A percentile compares a stretch with the other conserved stretches of the same genome.
Conservation (phyloP, 2,329 filamentous ascomycete species). For the Sclerotinia glacialis region DNA sequence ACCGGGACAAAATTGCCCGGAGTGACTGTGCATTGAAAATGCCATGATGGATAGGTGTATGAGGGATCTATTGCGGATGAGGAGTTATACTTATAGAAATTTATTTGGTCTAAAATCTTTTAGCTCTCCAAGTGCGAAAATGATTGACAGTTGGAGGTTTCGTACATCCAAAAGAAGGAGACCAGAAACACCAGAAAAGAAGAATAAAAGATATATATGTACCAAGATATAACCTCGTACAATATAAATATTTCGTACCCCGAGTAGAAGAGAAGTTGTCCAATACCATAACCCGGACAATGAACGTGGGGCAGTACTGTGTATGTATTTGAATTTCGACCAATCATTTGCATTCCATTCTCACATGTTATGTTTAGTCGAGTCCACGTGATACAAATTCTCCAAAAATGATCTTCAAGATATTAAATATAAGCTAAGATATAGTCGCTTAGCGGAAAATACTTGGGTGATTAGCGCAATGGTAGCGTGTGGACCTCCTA, state of each 20-base stretch:
- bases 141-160: background rate
- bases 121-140: background rate
- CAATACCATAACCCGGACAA: background rate
- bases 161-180: background rate
- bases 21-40: constrained; percentile 97
- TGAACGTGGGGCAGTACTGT: constrained; percentile 5
- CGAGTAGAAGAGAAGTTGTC: background rate
- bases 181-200: background rate
- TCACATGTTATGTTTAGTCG: background rate
- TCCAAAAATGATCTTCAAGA: background rate
- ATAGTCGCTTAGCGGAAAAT: background rate
- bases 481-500: constrained; percentile 23
- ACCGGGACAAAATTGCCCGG: constrained; percentile 90
- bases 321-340: too few species aligned
- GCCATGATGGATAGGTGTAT: constrained; percentile 60
- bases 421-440: too few species aligned
- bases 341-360: constrained; percentile 5
- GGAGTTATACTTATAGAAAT: background rate
- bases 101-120: background rate
- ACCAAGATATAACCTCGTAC: background rate
- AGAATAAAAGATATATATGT: background rate
- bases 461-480: constrained; percentile 17
- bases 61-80: background rate
- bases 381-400: background rate
- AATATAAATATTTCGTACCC: background rate